phyloP scores from a whole-genome alignment of 1,284 basidiomycete genomes.

The Cryptococcus sp. region DNA sequence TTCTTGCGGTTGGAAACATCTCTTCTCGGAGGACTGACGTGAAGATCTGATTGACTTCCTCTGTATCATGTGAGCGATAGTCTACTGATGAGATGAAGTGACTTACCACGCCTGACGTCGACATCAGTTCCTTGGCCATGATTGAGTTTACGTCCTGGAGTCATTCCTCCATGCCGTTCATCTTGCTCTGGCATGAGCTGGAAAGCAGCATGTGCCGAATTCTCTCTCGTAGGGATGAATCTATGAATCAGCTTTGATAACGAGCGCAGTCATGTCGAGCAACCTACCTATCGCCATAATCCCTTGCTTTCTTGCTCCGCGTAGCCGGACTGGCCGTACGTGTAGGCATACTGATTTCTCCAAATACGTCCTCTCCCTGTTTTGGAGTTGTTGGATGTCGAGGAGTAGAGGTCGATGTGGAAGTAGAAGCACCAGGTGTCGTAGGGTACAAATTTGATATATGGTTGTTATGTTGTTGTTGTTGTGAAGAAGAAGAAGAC shows the following conservation, averaged over 20 bases:
- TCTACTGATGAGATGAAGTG: not conserved
- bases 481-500: not conserved
- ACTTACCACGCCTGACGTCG: slow-evolving; percentile 49
- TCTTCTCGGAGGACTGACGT: slow-evolving; percentile 53
- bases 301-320: slow-evolving; percentile 35
- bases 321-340: slow-evolving; percentile 16
- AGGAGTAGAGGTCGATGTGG: not conserved
- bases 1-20: slow-evolving; percentile 48
- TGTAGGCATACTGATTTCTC: slow-evolving; percentile 23
- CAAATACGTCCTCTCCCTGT: slow-evolving; percentile 30
- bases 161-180: slow-evolving; percentile 23
- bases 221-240: slow-evolving; percentile 55
- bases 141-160: slow-evolving; percentile 36
- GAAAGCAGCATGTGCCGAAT: slow-evolving; percentile 44
- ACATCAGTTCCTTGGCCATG: slow-evolving; percentile 38
- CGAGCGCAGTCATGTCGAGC: not conserved
- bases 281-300: slow-evolving; percentile 48
- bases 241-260: slow-evolving; percentile 26
- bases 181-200: slow-evolving; percentile 49
- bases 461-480: too few relatives aligned
- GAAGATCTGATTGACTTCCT: slow-evolving; percentile 55
- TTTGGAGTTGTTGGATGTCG: not conserved
- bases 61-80: slow-evolving; percentile 25
- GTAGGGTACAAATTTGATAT: too few relatives aligned
- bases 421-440: not conserved